Base-by-base conservation (phyloP, 139 green algal species). In the Zygnema circumcarinatum region DNA sequence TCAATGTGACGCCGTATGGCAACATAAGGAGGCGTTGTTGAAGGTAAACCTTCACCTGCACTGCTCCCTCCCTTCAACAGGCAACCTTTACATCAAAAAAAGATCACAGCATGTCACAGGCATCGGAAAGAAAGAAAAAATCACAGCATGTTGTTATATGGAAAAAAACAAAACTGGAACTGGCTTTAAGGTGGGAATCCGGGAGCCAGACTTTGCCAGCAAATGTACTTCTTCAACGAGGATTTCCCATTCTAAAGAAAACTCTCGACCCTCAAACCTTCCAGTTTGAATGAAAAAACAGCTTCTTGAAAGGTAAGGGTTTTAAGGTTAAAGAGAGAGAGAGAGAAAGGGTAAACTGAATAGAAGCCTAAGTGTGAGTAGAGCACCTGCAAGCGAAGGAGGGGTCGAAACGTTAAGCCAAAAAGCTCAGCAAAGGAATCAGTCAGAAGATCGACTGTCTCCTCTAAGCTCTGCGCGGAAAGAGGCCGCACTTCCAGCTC, bases 361-460 rank as follows among this genome's bases (percentile, higher is more conserved):
- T 11, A 29, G 47, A 47, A 67, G 2, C 2, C n/a, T 67, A 52
- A 2, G 32, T 2, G 29, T 25, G 29, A 85, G 7, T 1, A 83
- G 1, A 25, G 31, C 38, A 87, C 74, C 81, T 87, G 83, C 39
- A 88, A 29, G 22, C 83, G 35, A n/a, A 88, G 83, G 35, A 88
- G 74, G 20, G 83, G 72, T 36, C 41, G 39, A 62, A 86, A 88
- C 21, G 40, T 88, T 29, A 90, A 36, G 35, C 84, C 84, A 74
- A 89, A 73, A 20, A 67, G n/a, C 29, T 89, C 84, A 33, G 81
- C 38, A 79, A 89, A 89, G 29, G 84, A 89, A 2, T 89, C 78
- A 29, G 84, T 88, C 16, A 89, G 53, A 11, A 89, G 39, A 2
- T 89, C 84, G 1, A 79, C 53, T n/a, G 81, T 83, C n/a, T 0